Conservation (phyloP, 345 rosid species). For the Cardamine occulta region DNA sequence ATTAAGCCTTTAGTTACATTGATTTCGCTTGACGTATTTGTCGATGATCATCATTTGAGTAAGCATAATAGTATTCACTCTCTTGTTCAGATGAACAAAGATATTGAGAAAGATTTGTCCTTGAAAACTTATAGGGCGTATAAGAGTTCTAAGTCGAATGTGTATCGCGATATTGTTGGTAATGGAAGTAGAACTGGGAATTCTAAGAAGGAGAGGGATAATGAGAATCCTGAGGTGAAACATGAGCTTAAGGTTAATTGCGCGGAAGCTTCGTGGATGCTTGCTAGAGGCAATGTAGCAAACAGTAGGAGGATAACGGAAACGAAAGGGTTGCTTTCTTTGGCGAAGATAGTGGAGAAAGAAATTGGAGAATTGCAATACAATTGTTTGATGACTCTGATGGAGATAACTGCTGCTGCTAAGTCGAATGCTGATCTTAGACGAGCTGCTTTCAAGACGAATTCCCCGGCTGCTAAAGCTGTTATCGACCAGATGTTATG, state of each 20-base stretch:
- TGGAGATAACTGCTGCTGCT: conserved; percentile 85
- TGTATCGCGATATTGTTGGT: conserved; percentile 48
- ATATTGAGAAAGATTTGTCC: conserved; percentile 44
- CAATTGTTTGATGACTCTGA: conserved; percentile 82
- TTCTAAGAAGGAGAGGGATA: conserved; percentile 71
- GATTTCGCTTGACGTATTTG: conserved; percentile 67
- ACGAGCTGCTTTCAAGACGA: conserved; percentile 81
- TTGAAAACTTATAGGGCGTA: conserved; percentile 46
- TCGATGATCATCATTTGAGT: conserved; percentile 56
- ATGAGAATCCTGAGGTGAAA: conserved; percentile 67
- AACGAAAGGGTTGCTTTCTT: conserved; percentile 89
- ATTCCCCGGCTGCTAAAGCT: conserved; percentile 89
- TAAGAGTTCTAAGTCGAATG: conserved; percentile 51
- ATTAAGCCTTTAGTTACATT: conserved; percentile 77
- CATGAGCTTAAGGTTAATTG: conserved; percentile 63
- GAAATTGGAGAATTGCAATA: conserved; percentile 69
- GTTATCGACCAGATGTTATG: conserved; percentile 80
- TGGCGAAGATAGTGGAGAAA: conserved; percentile 80
- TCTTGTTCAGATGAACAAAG: conserved; percentile 72
- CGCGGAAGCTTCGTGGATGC: conserved; percentile 84
- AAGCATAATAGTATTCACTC: conserved; percentile 78
- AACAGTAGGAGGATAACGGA: conserved; percentile 82
- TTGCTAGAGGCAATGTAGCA: conserved; percentile 67
- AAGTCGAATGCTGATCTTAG: conserved; percentile 72
- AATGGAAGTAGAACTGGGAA: conserved; percentile 44